phyloP scores from a whole-genome alignment of 2,329 filamentous ascomycete genomes.

The Ophiostoma australiae region DNA sequence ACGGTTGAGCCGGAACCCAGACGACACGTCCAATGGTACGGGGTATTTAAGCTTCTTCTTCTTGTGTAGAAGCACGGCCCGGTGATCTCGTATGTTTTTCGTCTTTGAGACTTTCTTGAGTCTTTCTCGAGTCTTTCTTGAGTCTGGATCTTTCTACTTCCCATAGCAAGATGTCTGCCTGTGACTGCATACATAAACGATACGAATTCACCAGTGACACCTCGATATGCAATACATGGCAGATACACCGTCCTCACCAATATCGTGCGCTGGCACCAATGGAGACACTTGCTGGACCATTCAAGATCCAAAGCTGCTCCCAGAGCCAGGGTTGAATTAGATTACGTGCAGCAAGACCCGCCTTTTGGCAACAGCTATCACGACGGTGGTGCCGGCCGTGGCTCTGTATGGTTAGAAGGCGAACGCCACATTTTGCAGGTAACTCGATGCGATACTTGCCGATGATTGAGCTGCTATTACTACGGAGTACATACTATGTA shows the following conservation, averaged over 20 bases:
- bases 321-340: background rate
- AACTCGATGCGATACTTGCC: too few species aligned
- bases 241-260: background rate
- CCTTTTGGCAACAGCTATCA: constrained; percentile 13
- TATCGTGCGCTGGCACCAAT: constrained; percentile 3
- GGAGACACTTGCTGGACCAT: background rate
- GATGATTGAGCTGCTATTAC: background rate
- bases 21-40: constrained; percentile 14
- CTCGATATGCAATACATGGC: background rate
- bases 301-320: background rate
- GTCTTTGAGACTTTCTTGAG: background rate
- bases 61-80: background rate
- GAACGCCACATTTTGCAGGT: background rate
- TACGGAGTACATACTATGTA: background rate
- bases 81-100: background rate
- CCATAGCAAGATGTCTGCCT: background rate
- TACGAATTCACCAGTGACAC: too few species aligned
- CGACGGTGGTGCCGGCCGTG: constrained; percentile 12
- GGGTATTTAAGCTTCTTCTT: constrained; percentile 20
- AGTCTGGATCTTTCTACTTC: background rate
- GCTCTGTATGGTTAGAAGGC: constrained; percentile 11
- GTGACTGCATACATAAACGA: too few species aligned
- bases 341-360: constrained; percentile 23
- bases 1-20: constrained; percentile 4
- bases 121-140: background rate